Base-by-base conservation (phyloP, 805 yeast genomes). In the Wickerhamiella kurtzmanii region DNA sequence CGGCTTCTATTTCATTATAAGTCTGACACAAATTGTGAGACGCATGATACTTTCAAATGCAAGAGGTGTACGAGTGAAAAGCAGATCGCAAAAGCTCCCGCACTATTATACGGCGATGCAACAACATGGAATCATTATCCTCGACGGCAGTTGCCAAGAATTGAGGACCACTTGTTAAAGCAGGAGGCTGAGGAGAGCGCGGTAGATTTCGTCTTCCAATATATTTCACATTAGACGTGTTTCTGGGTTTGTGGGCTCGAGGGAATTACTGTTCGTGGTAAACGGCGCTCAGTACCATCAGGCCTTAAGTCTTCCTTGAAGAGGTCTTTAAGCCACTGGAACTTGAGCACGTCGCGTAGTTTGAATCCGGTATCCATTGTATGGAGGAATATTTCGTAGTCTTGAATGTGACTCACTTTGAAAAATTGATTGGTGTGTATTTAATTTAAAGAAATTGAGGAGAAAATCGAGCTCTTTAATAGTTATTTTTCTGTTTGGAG, bases 101-200 rank as follows among this genome's bases (percentile, higher is more conserved):
- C 94, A 0, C 88, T 92, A 95, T 66, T 92, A 32, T 92, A 92
- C 60, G 98, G 98, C 53, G 98, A 92, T 64, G 84, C 97, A 0
- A 92, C 96, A 0, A 80, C 96, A 0, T 89, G 98, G 98, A 89
- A 92, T 61, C 98, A 92, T 66, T 70, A 84, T 48, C 74, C 79
- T 50, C 83, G 74, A 50, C 35, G 32, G 16, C 73, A 68, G 2
- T 67, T 92, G 58, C 66, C 62, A 22, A 64, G 66, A 28, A 83
- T 88, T 18, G 83, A 86, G 56, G 98, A 92, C 60, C 73, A 76
- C 50, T 66, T 92, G 44, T 67, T 92, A 50, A 73, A 76, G 53
- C 86, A 82, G 57, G 98, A 92, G 61, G 36, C 18, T 2, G 72
- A 74, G 18, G 74, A 73, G 54, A 72, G 76, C 36, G 86, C 83